phyloP scores from a whole-genome alignment of 176 grass and related monocot genomes.

The Musa troglodytarum region DNA sequence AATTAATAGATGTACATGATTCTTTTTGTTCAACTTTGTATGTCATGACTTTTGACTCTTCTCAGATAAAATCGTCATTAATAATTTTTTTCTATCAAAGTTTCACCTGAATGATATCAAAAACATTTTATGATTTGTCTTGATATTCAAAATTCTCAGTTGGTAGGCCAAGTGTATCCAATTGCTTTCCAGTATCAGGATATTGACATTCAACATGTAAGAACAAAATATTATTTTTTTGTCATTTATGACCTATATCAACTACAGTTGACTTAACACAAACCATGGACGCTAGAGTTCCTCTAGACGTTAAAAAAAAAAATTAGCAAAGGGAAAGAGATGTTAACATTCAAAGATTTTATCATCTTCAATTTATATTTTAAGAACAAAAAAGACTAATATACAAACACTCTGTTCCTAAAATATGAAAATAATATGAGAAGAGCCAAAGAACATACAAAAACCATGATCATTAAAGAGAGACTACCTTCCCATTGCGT shows the following conservation, averaged over 20 bases:
- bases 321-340: too few relatives aligned
- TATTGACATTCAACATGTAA: not conserved
- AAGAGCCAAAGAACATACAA: not conserved
- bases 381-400: not conserved
- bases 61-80: not conserved
- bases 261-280: not conserved
- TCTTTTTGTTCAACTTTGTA: too few relatives aligned
- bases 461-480: not conserved
- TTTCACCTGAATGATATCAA: not conserved
- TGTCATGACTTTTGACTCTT: too few relatives aligned
- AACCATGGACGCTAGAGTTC: not conserved
- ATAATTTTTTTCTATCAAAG: not conserved
- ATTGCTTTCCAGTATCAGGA: not conserved
- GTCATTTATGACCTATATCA: too few relatives aligned
- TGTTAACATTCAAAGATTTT: too few relatives aligned
- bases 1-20: too few relatives aligned
- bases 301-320: too few relatives aligned
- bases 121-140: not conserved
- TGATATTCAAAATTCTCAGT: not conserved
- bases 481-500: slow-evolving; percentile 27
- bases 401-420: not conserved
- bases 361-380: not conserved
- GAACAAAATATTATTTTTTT: not conserved
- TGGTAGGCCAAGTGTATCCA: not conserved
- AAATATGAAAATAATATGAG: not conserved